A percentile compares a stretch with the other conserved stretches of the same genome.
Evolutionary conservation across 495 filamentous ascomycete species (phyloP).

Genomic region (Tuber umbilicatum): DNA sequence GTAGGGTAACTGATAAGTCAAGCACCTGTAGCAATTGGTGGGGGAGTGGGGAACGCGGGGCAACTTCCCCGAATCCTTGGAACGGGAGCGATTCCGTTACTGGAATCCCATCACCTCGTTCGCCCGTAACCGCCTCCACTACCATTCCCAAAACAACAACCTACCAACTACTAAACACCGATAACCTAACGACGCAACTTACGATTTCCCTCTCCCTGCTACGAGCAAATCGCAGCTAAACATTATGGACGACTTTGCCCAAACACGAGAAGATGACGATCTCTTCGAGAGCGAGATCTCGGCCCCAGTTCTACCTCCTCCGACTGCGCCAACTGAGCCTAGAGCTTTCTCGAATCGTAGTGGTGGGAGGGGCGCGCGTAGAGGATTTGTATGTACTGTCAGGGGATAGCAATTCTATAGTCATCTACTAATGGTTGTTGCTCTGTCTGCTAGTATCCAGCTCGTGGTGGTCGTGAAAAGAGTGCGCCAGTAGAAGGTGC

Average conservation of each 20-base stretch:
- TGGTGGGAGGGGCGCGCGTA: neutral
- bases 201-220: neutral
- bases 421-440: neutral
- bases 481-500: neutral
- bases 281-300: conserved; percentile 38
- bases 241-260: conserved; percentile 38
- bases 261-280: conserved; percentile 38
- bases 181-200: neutral
- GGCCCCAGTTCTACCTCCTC: conserved; percentile 27
- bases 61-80: neutral
- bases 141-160: conserved; percentile 3
- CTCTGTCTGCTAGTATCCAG: neutral
- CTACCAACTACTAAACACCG: neutral
- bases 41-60: neutral
- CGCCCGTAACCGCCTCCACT: neutral
- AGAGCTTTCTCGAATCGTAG: conserved; percentile 26
- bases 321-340: conserved; percentile 33
- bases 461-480: conserved; percentile 16
- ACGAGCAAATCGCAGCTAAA: neutral
- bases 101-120: neutral
- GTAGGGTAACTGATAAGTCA: neutral
- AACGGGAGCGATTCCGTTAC: neutral
- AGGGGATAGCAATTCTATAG: neutral
- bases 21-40: neutral
- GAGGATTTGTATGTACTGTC: neutral